These are phyloP conservation scores for Avena insularis DNA, from an alignment of 176 grass and related monocot genomes.

Conservation along the genomic window DNA sequence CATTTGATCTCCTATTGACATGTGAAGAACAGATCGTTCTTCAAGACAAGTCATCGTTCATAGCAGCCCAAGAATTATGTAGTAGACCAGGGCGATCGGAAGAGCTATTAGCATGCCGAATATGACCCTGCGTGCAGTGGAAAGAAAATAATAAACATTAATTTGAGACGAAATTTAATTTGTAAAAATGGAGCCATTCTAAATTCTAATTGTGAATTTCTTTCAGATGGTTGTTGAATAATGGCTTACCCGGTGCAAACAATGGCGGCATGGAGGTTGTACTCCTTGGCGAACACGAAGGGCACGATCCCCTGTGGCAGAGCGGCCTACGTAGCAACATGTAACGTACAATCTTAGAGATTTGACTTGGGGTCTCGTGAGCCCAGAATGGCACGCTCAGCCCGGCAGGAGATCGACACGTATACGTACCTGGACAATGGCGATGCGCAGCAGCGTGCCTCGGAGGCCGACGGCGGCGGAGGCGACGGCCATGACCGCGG, in stretches of 20 bases:
- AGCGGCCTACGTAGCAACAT: slow-evolving; percentile 57
- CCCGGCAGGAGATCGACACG: background rate
- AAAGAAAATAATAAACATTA: background rate
- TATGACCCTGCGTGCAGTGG: slow-evolving; percentile 73
- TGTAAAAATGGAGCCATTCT: background rate
- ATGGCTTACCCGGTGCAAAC: slow-evolving; percentile 69
- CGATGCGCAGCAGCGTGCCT: slow-evolving; percentile 70
- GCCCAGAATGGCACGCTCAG: background rate
- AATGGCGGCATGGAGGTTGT: slow-evolving; percentile 79
- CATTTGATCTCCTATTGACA: background rate
- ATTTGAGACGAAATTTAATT: background rate
- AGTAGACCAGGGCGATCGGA: slow-evolving; percentile 82
- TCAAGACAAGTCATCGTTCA: background rate
- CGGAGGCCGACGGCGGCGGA: slow-evolving; percentile 66
- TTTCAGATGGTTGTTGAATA: background rate
- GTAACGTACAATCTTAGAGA: background rate
- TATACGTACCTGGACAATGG: slow-evolving; percentile 79
- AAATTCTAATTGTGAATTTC: background rate
- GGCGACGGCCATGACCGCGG: slow-evolving; percentile 71
- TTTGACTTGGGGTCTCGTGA: background rate
- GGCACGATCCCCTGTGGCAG: slow-evolving; percentile 93
- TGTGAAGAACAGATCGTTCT: background rate
- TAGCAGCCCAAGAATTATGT: slow-evolving; percentile 73
- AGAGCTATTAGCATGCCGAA: slow-evolving; percentile 91
- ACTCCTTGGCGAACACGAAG: slow-evolving; percentile 93